Base-by-base conservation (phyloP, 2,329 filamentous ascomycete genomes). In the Colletotrichum zoysiae region DNA sequence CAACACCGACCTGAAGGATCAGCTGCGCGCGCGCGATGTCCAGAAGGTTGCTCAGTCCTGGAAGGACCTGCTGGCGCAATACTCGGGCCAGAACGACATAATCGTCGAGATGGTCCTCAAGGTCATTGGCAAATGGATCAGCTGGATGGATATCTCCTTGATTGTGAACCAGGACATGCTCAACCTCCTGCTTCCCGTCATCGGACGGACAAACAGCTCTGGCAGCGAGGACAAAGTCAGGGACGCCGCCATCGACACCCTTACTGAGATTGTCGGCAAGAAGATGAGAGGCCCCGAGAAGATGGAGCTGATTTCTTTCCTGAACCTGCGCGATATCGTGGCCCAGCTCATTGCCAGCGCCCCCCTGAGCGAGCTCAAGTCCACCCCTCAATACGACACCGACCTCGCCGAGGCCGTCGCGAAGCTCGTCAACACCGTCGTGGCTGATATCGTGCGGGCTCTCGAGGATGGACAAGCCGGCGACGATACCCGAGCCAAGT, bases 231-330 rank as follows among this genome's bases (percentile, higher is more conserved):
- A 97, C 79, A 93, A 91, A 80, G 92, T 97, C 74, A 91, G 95
- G 74, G 93, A 97, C 83, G 93, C 95, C 23, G 95, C 96, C 64
- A 94, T 98, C 76, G 95, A 98, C 78, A 95, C 96, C 38, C 92
- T 99, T 79, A 97, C 94, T 6, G 95, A 99, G 83, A 97, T 97
- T 76, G 93, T 97, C 70, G 93, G 92, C 81, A 99, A 99, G 87
- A 98, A 98, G 86, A 99, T 99, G 96, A 94, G 94, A 77, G 88
- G 95, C 1, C 86, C 89, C 48, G 95, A 98, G 84, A 99, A 99
- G 87, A 92, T 97, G 77, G 92, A 97, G 77, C 91, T 99, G 86
- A 97, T 99, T 76, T 86, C 90, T 33, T 97, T 97, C 81, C 88
- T 99, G 75, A 97, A 96, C 80, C 87, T 99, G 50, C 90, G 91